These are phyloP conservation scores for Zopfia rhizophila DNA, from an alignment of 2,329 filamentous ascomycete species.

Conservation along the genomic window DNA sequence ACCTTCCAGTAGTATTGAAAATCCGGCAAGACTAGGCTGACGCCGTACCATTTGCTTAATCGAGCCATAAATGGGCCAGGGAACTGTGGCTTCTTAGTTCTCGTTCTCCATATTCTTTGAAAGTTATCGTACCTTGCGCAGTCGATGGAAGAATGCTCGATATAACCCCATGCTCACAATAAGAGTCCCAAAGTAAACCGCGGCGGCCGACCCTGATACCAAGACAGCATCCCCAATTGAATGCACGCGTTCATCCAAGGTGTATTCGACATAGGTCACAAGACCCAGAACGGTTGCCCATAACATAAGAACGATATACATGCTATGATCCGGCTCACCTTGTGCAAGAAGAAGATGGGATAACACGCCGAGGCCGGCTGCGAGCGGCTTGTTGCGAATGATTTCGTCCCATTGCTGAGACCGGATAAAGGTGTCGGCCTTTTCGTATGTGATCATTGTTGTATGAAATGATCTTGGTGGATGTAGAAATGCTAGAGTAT, in stretches of 20 bases:
- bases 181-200: slow-evolving; percentile 35
- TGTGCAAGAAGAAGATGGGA: slow-evolving; percentile 35
- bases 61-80: slow-evolving; percentile 51
- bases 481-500: too few species aligned
- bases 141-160: slow-evolving; percentile 53
- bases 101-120: neutral
- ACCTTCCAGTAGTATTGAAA: slow-evolving; percentile 38
- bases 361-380: slow-evolving; percentile 31
- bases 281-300: slow-evolving; percentile 31
- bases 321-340: slow-evolving; percentile 37
- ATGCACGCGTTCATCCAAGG: slow-evolving; percentile 18
- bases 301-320: slow-evolving; percentile 23
- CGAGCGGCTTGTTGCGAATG: slow-evolving; percentile 31
- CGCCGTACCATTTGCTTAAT: slow-evolving; percentile 52
- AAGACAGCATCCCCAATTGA: slow-evolving; percentile 21
- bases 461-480: too few species aligned
- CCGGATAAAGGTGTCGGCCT: neutral
- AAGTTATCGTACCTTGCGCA: slow-evolving; percentile 36
- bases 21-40: slow-evolving; percentile 33
- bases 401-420: slow-evolving; percentile 18
- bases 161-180: slow-evolving; percentile 51
- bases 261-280: slow-evolving; percentile 29
- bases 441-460: neutral
- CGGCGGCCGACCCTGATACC: slow-evolving; percentile 20
- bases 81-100: slow-evolving; percentile 35